Base-by-base conservation (phyloP, 1,139 yeast genomes). In the Diutina ranongensis region DNA sequence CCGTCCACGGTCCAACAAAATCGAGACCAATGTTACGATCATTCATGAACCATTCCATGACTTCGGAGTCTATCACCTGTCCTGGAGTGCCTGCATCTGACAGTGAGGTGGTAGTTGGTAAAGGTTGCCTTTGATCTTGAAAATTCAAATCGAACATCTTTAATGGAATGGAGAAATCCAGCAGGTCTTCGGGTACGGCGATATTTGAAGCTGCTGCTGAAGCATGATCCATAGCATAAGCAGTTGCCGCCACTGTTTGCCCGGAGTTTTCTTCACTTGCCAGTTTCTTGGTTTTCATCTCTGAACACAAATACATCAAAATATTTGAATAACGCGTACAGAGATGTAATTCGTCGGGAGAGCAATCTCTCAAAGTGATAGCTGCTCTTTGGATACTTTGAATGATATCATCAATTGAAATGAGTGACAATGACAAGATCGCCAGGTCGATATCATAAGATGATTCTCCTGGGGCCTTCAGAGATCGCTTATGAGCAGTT, bases 1-100 rank as follows among this genome's bases (percentile, higher is more conserved):
- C 89, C 8, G 94, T 83, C 80, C 94, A 82, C 2, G 94, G 94
- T 40, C 84, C 95, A 33, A 85, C 95, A 54, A 86, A 86, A 49
- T 85, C 94, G 47, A 86, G 67, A 18, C 95, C 95, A 35, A 84
- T 79, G 46, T 68, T 64, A 45, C 71, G 73, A 53, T 81, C 80
- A 54, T 74, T 78, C 47, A 79, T 68, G 55, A 85, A 84, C 84
- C 87, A 82, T 49, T 80, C 84, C 59, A 80, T 75, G 12, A 81
- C 76, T 46, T 79, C 82, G 47, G 75, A 77, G 40, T 79, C 79
- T 10, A 38, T 16, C 19, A 25, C 32, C 15, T 15, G 32, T 18
- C 13, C 28, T 10, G 42, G 42, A 1, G 42, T 38, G 7, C 21
- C 33, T 10, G 31, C 42, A 8, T 7, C 21, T 15, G 32, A 25